Base-by-base conservation (phyloP, 2,329 filamentous ascomycete genomes). In the Alternaria viburni region DNA sequence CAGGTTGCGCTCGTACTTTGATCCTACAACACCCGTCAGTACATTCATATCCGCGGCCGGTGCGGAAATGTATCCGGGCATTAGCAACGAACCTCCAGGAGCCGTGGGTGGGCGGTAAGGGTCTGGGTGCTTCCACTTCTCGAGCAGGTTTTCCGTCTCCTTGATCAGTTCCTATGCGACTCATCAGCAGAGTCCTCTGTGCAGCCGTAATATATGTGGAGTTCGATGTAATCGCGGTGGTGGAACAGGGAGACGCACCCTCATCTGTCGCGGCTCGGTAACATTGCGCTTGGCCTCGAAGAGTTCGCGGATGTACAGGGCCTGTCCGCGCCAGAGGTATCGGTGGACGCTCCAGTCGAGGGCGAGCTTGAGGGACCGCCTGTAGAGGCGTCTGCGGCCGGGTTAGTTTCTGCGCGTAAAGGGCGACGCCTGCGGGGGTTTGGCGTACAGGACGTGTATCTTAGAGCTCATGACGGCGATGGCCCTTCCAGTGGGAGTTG, bases 51-150 rank as follows among this genome's bases (percentile, higher is more conserved):
- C 60, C 52, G 63, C 70, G 68, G 70, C 70, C 70, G 70, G 47
- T 21, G 46, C 69, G 62, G 67, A 69, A 66, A 67, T 59, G 49
- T 66, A 68, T 72, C 68, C 68, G 69, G 47, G 55, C 43, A 43
- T 44, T 57, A 58, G 61, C 36, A 62, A 67, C 71, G 57, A 87
- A 96, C 95, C 96, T 86, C 96, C 96, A 11, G 96, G 96, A 43
- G 96, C 95, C 45, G 93, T 97, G 13, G 96, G 96, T 69, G 91
- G 88, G 72, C 88, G 86, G 80, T 97, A 98, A 30, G 96, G 94
- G 80, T 99, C 96, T 4, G 96, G 96, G 78, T 99, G 96, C 84
- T 98, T 98, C 95, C 95, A 99, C 81, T 90, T 92, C 76, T 96
- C 89, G 67, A 99, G 84, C 62, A 97, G 80, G 72, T 91, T 91